Percentiles rank a stretch among this genome's conserved stretches.
These are phyloP conservation scores for Penicilliopsis zonata DNA, from an alignment of 495 filamentous ascomycete species.

Conservation along the genomic window DNA sequence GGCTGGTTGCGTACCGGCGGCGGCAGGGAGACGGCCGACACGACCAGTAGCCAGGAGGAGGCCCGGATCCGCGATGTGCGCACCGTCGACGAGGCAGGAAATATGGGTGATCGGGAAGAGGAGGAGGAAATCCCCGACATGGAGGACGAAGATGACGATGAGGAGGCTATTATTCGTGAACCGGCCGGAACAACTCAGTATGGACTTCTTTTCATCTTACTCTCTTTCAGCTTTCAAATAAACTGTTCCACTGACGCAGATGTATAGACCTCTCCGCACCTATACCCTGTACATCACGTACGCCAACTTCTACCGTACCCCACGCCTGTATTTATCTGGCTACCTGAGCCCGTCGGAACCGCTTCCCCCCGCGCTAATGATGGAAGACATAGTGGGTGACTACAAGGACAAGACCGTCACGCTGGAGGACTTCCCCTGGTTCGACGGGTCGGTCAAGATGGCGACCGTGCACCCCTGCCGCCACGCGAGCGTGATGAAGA, in stretches of 20 bases:
- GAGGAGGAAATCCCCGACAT: constrained; percentile 88
- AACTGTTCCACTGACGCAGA: constrained; percentile 1
- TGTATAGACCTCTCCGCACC: constrained; percentile 62
- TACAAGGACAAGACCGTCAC: constrained; percentile 99
- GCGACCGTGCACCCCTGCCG: constrained; percentile 89
- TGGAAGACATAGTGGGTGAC: constrained; percentile 98
- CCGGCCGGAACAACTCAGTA: constrained; percentile 55
- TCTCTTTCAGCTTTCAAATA: not conserved
- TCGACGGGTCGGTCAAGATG: constrained; percentile 75
- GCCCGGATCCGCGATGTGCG: constrained; percentile 67
- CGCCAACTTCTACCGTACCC: constrained; percentile 90
- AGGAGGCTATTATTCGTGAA: constrained; percentile 92
- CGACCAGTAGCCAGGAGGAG: constrained; percentile 50
- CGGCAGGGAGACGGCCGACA: constrained; percentile 38
- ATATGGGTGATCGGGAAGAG: constrained; percentile 52
- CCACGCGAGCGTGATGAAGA: constrained; percentile 96
- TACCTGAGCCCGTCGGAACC: constrained; percentile 74
- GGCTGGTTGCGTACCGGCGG: constrained; percentile 88
- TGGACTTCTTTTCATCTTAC: constrained; percentile 1
- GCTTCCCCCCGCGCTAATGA: constrained; percentile 82
- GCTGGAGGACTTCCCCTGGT: constrained; percentile 93
- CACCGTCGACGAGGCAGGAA: constrained; percentile 76
- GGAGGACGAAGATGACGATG: constrained; percentile 95
- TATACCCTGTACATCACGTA: constrained; percentile 99
- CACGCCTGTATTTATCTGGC: constrained; percentile 88